Base-by-base conservation (phyloP, 352 stramenopile genomes). In the Pythium sp. region DNA sequence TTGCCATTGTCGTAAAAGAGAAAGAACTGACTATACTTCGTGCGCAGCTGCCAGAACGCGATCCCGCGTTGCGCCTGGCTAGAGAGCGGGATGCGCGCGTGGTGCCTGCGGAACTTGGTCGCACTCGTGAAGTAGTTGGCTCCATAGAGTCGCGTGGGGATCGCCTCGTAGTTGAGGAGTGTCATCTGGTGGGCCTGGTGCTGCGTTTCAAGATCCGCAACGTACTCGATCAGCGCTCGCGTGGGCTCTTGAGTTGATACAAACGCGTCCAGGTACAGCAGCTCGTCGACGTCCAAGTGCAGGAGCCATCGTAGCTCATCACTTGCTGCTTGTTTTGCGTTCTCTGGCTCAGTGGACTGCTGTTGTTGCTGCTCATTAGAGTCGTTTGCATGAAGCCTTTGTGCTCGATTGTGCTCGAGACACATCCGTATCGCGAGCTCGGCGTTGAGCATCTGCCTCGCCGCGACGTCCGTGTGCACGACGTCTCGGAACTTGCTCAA, bases 1-100 rank as follows among this genome's bases (percentile, higher is more conserved):
- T 84, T 84, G 43, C 74, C 76, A 32, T 81, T 83, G 67, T 83
- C 76, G 72, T 83, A 83, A 51, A 78, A 83, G 9, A 81, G 68
- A 53, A 83, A 83, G 51, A 75, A 84, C 66, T 81, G 76, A 0
- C 38, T 24, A 24, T 71, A 61, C n/a, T 43, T 38, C n/a, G 76
- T 73, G 9, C 70, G 68, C 5, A 47, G 15, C 22, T 76, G 74
- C 76, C 76, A 84, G 43, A 62, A 69, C 8, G 38, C 61, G n/a
- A 84, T 49, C 3, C 53, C 58, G 5, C 12, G 20, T 2, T 77
- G 70, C 2, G 75, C 69, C 9, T 47, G 51, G 3, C 51, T 51
- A 0, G 68, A 65, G 8, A 81, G 9, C 4, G 76, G 64, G 20
- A 83, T 71, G 20, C 60, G 64, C 18, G 68, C 54, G 2, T 65